Evolutionary conservation across 164 flowering plant genomes (phyloP), one percentile per base, ranked within the genome.

Genomic region (Macadamia integrifolia): DNA sequence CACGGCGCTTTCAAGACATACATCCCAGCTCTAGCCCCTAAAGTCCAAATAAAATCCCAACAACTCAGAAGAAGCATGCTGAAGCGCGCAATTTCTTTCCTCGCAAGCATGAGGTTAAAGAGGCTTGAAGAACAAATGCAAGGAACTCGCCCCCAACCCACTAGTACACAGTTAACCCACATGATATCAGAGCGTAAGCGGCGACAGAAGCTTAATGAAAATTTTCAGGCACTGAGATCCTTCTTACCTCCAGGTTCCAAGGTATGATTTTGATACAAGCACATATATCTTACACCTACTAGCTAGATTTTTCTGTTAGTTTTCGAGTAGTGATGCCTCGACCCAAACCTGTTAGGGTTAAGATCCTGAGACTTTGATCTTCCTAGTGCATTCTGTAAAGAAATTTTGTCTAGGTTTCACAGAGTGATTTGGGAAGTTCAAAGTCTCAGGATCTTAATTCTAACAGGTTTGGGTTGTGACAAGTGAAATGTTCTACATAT

Each of bases 231-330:
- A 28, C 74, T 94, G 69, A 81, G 86, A 76, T 73, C 88, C 13
- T 76, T 92, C 12, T 92, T 94, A 67, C 98, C 98, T 72, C 89
- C 84, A 2, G 90, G 88, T 64, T 74, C 91, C 44, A 94, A 94
- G 97, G 98, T 90, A 81, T 9, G 46, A 46, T 69, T 18, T 28
- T 50, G 48, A 43, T 23, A 23, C 23, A 23, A 23, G 23, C 23
- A 23, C 23, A 23, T 23, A 23, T 23, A 23, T 23, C 23, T 23
- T 23, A 23, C 23, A 23, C 23, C 23, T 23, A 23, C 23, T 23
- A 23, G 23, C 23, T 23, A 23, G 23, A 23, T 23, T 23, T 23
- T 23, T 23, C 23, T 23, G 23, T 23, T 23, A 23, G 23, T 23
- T 23, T 23, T 23, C 23, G 23, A 23, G 23, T 23, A 23, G 23